Percentiles rank a stretch among this genome's conserved stretches.
phyloP scores from a whole-genome alignment of 2,329 filamentous ascomycete species.

The Magnaporthales sp. region DNA sequence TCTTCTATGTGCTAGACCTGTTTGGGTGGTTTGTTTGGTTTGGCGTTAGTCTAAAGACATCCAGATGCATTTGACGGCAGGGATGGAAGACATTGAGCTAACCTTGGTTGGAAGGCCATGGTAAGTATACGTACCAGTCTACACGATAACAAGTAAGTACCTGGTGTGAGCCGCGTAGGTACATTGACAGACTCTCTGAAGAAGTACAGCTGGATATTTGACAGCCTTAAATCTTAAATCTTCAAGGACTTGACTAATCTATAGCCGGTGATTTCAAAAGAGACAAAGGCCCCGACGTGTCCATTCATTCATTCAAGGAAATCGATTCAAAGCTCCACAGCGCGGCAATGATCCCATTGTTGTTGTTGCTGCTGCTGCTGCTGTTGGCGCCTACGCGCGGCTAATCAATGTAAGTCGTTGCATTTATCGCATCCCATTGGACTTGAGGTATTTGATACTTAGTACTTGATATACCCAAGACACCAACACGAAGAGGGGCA shows the following conservation, averaged over 20 bases:
- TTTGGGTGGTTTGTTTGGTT: background rate
- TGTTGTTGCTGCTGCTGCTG: background rate
- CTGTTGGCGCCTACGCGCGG: background rate
- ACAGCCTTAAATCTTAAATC: background rate
- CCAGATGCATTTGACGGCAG: background rate
- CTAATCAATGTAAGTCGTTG: background rate
- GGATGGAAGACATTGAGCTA: background rate
- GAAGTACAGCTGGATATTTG: background rate
- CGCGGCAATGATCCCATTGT: background rate
- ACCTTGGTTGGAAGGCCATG: background rate
- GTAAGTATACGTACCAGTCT: background rate
- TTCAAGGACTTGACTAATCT: background rate
- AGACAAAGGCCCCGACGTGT: background rate
- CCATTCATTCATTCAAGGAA: background rate
- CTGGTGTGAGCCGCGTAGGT: background rate
- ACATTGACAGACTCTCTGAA: background rate
- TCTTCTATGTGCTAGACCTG: background rate
- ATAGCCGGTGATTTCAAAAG: background rate
- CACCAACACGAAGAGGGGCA: background rate
- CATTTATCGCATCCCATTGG: background rate
- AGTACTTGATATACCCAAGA: background rate
- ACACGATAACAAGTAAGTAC: background rate
- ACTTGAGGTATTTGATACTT: background rate
- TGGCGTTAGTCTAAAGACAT: background rate
- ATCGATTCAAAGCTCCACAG: background rate